These are phyloP conservation scores for Acorus gramineus DNA, from an alignment of 106 monocot genomes.

Conservation along the genomic window DNA sequence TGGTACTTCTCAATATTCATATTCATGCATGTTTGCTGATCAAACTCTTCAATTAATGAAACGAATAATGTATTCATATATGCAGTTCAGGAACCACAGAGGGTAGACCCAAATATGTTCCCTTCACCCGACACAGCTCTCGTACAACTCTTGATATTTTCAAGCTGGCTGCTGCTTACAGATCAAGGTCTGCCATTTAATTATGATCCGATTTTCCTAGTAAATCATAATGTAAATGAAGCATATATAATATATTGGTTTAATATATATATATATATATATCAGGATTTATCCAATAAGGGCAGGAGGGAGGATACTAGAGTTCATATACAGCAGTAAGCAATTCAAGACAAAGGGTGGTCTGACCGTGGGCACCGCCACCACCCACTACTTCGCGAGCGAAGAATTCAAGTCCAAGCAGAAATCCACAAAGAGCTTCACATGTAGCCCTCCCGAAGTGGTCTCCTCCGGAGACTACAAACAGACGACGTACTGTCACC, in stretches of 20 bases:
- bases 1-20: too few relatives aligned
- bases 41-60: too few relatives aligned
- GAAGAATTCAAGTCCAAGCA: slow-evolving; percentile 45
- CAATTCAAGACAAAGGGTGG: slow-evolving; percentile 35
- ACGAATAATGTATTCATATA: too few relatives aligned
- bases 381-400: slow-evolving; percentile 43
- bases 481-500: slow-evolving; percentile 59
- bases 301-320: slow-evolving; percentile 30
- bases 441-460: slow-evolving; percentile 47
- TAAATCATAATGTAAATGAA: too few relatives aligned
- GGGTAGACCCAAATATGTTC: slow-evolving; percentile 40
- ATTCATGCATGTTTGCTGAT: too few relatives aligned
- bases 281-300: slow-evolving; percentile 34
- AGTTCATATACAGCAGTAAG: slow-evolving; percentile 65
- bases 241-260: too few relatives aligned
- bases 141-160: slow-evolving; percentile 44
- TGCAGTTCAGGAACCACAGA: slow-evolving; percentile 54
- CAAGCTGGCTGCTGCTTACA: slow-evolving; percentile 35
- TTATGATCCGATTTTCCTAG: too few relatives aligned
- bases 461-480: slow-evolving; percentile 37
- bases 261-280: neutral
- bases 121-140: slow-evolving; percentile 41
- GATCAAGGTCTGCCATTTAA: slow-evolving; percentile 29
- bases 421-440: slow-evolving; percentile 21
- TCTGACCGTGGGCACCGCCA: slow-evolving; percentile 27